Evolutionary conservation across 768 basidiomycete genomes (phyloP), one percentile per base, ranked within the genome.

Genomic region (Kondoa malvinella): DNA sequence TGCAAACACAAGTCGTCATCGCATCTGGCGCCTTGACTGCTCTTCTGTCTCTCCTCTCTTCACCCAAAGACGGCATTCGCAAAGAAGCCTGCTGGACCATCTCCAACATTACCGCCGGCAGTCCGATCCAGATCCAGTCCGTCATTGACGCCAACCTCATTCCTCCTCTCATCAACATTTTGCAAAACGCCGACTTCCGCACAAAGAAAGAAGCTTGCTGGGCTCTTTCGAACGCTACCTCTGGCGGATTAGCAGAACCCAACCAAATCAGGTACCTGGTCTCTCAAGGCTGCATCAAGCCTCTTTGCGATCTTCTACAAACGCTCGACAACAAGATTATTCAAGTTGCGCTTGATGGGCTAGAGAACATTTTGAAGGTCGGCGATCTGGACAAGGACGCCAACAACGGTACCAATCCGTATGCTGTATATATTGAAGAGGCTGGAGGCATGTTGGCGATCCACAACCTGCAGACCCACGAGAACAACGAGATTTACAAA

Each of bases 251-350:
- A 29, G 91, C 92, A 75, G 92, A 99, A 76, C 95, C 95, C 32
- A 80, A 86, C 31, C 94, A 97, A 77, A 99, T 99, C 74, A 87
- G 95, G 65, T 99, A 97, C 80, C 88, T 99, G 68, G 95, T 99
- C 66, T 82, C 85, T 27, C 95, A 97, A 77, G 95, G 95, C 33
- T 95, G 92, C 80, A 96, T 99, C 80, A 96, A 96, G 79, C 95
- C 95, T 17, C 82, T 99, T 31, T 99, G 95, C 76, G 95, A 99
- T 75, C 81, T 99, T 64, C 82, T 99, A 68, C 87, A 85, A 30
- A 94, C 92, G 83, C 92, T 96, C 91, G 95, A 99, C 80, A 97
- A 97, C 84, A 99, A 99, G 81, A 95, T 97, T 73, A 99, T 99
- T 73, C 80, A 80, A 72, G 94, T 97, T 56, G 94, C 94, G 25